These are phyloP conservation scores for Phlyctochytrium bullatum DNA, from an alignment of 192 early-diverging fungal species.

Conservation along the genomic window DNA sequence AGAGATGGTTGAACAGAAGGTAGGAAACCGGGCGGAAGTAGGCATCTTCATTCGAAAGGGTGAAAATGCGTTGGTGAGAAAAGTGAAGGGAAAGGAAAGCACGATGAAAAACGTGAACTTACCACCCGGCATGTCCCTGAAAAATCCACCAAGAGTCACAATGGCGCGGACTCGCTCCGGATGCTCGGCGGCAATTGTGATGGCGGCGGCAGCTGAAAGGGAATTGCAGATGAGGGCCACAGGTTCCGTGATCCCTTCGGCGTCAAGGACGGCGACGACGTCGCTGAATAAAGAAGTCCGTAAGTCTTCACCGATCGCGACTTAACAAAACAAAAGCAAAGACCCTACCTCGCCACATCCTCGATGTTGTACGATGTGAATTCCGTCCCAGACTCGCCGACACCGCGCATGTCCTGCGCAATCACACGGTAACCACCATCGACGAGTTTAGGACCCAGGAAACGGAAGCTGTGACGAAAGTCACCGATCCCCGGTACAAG, in stretches of 20 bases:
- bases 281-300: conserved; percentile 4
- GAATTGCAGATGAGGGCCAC: conserved; percentile 31
- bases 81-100: conserved; percentile 18
- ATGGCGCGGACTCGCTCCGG: conserved; percentile 11
- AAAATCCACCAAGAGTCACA: conserved; percentile 32
- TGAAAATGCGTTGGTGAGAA: conserved; percentile 4
- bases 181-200: conserved; percentile 17
- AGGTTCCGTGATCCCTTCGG: conserved; percentile 11
- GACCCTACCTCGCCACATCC: conserved; percentile 11
- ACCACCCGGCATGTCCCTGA: conserved; percentile 27
- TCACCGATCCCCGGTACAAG: conserved; percentile 30
- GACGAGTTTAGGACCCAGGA: conserved; percentile 30
- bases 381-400: conserved; percentile 18
- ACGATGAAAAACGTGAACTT: neutral
- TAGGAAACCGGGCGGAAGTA: conserved; percentile 19
- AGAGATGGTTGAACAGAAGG: conserved; percentile 25
- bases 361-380: conserved; percentile 18
- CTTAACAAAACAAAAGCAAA: neutral
- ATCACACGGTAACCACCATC: conserved; percentile 27
- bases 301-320: neutral
- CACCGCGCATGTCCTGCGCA: conserved; percentile 24
- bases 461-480: conserved; percentile 25
- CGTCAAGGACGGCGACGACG: conserved; percentile 16
- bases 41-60: neutral
- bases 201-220: conserved; percentile 19